Conservation (phyloP, 352 stramenopile genomes). For the Pythium pectinolyticum region DNA sequence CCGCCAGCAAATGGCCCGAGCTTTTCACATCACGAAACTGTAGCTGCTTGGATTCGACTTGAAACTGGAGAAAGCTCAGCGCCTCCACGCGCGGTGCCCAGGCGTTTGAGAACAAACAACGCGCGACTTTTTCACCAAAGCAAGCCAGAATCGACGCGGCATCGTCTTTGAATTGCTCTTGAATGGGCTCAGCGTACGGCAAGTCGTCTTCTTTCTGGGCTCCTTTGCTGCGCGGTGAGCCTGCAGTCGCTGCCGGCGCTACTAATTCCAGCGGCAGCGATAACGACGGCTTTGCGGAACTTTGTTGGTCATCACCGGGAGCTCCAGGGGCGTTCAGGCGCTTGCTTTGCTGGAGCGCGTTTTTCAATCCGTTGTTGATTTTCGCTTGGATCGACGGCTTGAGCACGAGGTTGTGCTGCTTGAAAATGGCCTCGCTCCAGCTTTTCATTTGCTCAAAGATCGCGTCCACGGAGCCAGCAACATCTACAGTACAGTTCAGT, state of each 20-base stretch:
- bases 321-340: conserved; percentile 31
- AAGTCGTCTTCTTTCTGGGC: conserved; percentile 71
- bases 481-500: too few relatives aligned
- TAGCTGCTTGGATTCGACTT: conserved; percentile 57
- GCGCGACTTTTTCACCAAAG: conserved; percentile 74
- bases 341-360: conserved; percentile 66
- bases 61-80: conserved; percentile 71
- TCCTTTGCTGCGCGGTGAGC: conserved; percentile 48
- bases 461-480: conserved; percentile 51
- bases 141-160: conserved; percentile 40
- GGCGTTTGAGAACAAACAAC: conserved; percentile 78
- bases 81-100: conserved; percentile 81
- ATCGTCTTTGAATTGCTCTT: conserved; percentile 59
- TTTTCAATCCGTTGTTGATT: conserved; percentile 80
- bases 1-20: conserved; percentile 26
- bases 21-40: conserved; percentile 37
- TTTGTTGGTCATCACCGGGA: neutral
- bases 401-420: conserved; percentile 60
- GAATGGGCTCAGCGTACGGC: conserved; percentile 75
- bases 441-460: conserved; percentile 77
- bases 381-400: conserved; percentile 81
- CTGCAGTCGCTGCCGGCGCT: conserved; percentile 1
- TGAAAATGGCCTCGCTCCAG: conserved; percentile 74
- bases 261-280: conserved; percentile 9
- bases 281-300: neutral